Conservation (phyloP, 2,329 filamentous ascomycete species). For the Mycocentrospora acerina region DNA sequence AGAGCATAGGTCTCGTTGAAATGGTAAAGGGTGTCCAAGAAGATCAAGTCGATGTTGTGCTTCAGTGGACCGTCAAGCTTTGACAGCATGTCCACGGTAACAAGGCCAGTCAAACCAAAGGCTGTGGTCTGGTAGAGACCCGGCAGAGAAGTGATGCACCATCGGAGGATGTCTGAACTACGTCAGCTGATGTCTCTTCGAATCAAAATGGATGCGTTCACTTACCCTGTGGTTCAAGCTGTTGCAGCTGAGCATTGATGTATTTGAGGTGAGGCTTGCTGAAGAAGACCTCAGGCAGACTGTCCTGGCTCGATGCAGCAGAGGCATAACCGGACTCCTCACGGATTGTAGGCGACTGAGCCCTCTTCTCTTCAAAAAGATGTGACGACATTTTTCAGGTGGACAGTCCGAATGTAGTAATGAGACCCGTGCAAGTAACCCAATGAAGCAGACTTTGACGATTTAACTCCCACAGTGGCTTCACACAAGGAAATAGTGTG, state of each 20-base stretch:
- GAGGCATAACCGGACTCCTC: slow-evolving; percentile 85
- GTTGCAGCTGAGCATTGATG: slow-evolving; percentile 85
- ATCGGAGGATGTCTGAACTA: slow-evolving; percentile 74
- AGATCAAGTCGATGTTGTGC: slow-evolving; percentile 53
- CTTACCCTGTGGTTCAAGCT: slow-evolving; percentile 75
- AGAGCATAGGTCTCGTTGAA: slow-evolving; percentile 54
- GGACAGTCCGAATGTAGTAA: slow-evolving; percentile 6
- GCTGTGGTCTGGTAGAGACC: slow-evolving; percentile 67
- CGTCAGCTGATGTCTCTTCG: slow-evolving; percentile 24
- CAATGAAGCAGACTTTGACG: slow-evolving; percentile 9
- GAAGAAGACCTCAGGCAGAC: slow-evolving; percentile 77
- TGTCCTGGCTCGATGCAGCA: slow-evolving; percentile 62
- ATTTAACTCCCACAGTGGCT: slow-evolving; percentile 13
- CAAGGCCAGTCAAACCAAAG: slow-evolving; percentile 54
- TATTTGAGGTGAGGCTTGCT: slow-evolving; percentile 85
- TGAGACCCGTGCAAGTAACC: slow-evolving; percentile 23
- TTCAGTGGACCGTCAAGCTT: slow-evolving; percentile 66
- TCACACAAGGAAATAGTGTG: slow-evolving; percentile 22
- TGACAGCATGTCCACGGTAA: slow-evolving; percentile 67
- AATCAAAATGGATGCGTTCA: slow-evolving; percentile 5
- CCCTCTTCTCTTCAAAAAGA: slow-evolving; percentile 26
- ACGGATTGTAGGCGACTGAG: slow-evolving; percentile 27
- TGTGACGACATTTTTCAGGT: slow-evolving; percentile 31
- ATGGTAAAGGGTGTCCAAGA: slow-evolving; percentile 57
- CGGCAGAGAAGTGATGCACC: slow-evolving; percentile 88